A percentile compares a stretch with the other conserved stretches of the same genome.
These are phyloP conservation scores for Huntiella decipiens DNA, from an alignment of 2,329 filamentous ascomycete genomes.

Conservation along the genomic window DNA sequence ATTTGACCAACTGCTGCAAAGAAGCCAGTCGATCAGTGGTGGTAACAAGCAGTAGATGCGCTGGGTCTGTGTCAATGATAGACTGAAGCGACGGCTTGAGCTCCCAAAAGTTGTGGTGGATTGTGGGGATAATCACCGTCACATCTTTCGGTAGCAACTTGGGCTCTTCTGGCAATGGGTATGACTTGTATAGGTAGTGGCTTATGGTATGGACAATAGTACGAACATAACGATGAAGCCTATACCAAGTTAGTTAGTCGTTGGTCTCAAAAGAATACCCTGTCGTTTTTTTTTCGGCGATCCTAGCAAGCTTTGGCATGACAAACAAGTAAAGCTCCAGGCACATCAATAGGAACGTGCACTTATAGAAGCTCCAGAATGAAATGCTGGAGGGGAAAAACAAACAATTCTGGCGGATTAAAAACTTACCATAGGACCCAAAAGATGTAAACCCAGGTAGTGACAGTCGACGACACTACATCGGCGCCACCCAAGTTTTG, in stretches of 20 bases:
- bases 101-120: constrained; percentile 72
- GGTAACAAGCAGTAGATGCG: constrained; percentile 67
- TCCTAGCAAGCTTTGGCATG: constrained; percentile 1
- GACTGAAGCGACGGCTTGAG: constrained; percentile 64
- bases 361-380: no score
- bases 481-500: no score
- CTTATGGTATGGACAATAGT: constrained; percentile 69
- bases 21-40: constrained; percentile 59
- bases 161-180: constrained; percentile 66
- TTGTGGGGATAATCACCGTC: constrained; percentile 83
- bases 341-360: no score
- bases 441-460: background rate
- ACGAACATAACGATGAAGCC: constrained; percentile 74
- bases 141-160: constrained; percentile 65
- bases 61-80: constrained; percentile 50
- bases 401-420: constrained; percentile 27
- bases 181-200: constrained; percentile 74
- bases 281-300: background rate
- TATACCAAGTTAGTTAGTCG: constrained; percentile 18
- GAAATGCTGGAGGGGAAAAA: no score
- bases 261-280: background rate
- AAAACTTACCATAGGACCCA: constrained; percentile 12
- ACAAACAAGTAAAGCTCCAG: background rate
- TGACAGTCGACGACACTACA: no score
- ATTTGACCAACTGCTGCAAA: constrained; percentile 42